A percentile compares a stretch with the other conserved stretches of the same genome.
Evolutionary conservation across 257 asterid species (phyloP).

Genomic region (Nicotiana attenuata): DNA sequence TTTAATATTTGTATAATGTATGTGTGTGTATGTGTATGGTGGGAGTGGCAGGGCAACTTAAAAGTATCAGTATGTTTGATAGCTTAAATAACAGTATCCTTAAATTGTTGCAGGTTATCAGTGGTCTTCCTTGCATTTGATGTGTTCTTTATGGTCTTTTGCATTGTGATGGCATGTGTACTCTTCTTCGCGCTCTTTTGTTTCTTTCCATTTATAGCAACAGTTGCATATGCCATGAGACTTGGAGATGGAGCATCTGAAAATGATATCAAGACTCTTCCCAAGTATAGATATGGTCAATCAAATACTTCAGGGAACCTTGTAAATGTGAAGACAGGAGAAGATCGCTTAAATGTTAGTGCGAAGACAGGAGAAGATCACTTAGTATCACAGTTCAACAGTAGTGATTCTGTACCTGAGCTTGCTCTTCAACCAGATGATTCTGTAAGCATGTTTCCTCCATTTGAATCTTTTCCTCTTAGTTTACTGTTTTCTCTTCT

Average conservation of each 20-base stretch:
- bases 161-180: slow-evolving; percentile 66
- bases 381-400: slow-evolving; percentile 21
- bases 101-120: slow-evolving; percentile 58
- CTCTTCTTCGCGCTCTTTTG: slow-evolving; percentile 61
- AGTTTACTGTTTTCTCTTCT: not conserved
- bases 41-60: not conserved
- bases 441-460: slow-evolving; percentile 46
- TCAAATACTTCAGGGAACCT: slow-evolving; percentile 14
- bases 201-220: slow-evolving; percentile 65
- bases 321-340: slow-evolving; percentile 27
- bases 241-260: slow-evolving; percentile 76
- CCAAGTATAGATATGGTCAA: slow-evolving; percentile 55
- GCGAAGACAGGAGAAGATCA: slow-evolving; percentile 30
- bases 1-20: too few species aligned
- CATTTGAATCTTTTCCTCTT: not conserved
- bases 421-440: slow-evolving; percentile 69
- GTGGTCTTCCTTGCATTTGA: slow-evolving; percentile 81
- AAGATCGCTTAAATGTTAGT: slow-evolving; percentile 8
- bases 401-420: slow-evolving; percentile 30
- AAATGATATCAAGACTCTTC: slow-evolving; percentile 66
- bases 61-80: not conserved
- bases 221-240: slow-evolving; percentile 77
- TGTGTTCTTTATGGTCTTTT: slow-evolving; percentile 77
- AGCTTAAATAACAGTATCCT: not conserved
- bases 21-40: not conserved